phyloP scores from a whole-genome alignment of 306 rosid species.

The Hippophae gyantsensis region DNA sequence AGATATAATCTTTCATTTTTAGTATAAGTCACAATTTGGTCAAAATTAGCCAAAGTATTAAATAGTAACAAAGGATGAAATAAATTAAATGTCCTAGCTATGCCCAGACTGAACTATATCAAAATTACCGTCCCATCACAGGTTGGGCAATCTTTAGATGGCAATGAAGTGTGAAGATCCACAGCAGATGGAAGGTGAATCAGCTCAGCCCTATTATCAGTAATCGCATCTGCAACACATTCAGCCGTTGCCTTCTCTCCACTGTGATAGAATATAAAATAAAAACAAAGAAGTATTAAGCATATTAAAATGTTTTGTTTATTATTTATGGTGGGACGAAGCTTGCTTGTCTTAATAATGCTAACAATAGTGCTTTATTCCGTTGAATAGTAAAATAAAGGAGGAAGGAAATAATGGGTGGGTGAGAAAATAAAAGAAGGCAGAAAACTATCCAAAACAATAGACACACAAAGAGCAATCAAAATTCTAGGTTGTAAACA shows the following conservation, averaged over 20 bases:
- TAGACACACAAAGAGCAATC: no score
- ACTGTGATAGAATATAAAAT: slow-evolving; percentile 36
- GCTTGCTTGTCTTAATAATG: no score
- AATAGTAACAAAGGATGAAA: neutral
- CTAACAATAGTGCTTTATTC: no score
- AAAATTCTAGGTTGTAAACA: no score
- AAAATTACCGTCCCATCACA: slow-evolving; percentile 88
- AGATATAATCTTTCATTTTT: no score
- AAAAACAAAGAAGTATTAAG: slow-evolving; percentile 1
- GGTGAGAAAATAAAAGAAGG: no score
- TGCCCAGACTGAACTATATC: no score
- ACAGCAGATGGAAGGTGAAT: slow-evolving; percentile 79
- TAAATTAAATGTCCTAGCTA: slow-evolving; percentile 5
- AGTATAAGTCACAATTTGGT: neutral
- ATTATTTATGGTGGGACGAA: no score
- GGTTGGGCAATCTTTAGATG: slow-evolving; percentile 82
- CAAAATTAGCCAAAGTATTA: neutral
- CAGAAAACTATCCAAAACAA: no score
- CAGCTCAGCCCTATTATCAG: slow-evolving; percentile 69
- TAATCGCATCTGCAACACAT: slow-evolving; percentile 78
- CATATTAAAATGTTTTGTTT: no score
- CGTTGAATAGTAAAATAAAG: no score
- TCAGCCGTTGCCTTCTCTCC: slow-evolving; percentile 91
- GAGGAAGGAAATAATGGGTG: no score
- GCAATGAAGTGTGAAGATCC: slow-evolving; percentile 56